Evolutionary conservation across 164 flowering plant species (phyloP).

Genomic region (Litsea cubeba): DNA sequence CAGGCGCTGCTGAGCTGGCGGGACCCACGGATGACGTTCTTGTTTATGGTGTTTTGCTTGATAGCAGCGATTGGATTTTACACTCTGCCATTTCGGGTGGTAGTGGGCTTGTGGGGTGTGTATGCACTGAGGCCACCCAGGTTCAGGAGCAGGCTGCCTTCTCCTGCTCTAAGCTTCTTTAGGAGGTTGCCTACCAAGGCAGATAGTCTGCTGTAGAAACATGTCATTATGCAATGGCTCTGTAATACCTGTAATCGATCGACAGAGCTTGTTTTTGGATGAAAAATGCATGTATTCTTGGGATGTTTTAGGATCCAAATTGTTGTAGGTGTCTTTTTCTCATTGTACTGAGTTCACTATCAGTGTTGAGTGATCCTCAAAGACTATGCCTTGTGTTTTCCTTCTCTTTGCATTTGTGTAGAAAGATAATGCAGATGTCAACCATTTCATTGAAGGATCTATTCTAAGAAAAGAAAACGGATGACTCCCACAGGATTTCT

Average conservation of each 20-base stretch:
- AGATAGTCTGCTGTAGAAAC: constrained; percentile 20
- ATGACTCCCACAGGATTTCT: too few relatives aligned
- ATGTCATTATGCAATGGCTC: not conserved
- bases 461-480: too few relatives aligned
- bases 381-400: too few relatives aligned
- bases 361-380: not conserved
- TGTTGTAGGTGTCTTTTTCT: not conserved
- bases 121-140: constrained; percentile 25
- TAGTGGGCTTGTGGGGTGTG: constrained; percentile 10
- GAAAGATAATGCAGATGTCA: too few relatives aligned
- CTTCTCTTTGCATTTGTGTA: too few relatives aligned
- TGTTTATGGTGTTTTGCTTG: constrained; percentile 20
- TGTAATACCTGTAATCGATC: not conserved
- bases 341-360: not conserved
- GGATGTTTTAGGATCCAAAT: not conserved
- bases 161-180: constrained; percentile 26
- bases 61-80: constrained; percentile 19
- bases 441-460: too few relatives aligned
- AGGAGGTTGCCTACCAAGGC: constrained; percentile 25
- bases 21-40: constrained; percentile 24
- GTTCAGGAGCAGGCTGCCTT: constrained; percentile 27
- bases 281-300: not conserved
- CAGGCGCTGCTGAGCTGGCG: constrained; percentile 30
- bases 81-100: constrained; percentile 21
- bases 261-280: not conserved